These are phyloP conservation scores for Aspergillus hiratsukae DNA, from an alignment of 2,329 filamentous ascomycete species.

Conservation along the genomic window DNA sequence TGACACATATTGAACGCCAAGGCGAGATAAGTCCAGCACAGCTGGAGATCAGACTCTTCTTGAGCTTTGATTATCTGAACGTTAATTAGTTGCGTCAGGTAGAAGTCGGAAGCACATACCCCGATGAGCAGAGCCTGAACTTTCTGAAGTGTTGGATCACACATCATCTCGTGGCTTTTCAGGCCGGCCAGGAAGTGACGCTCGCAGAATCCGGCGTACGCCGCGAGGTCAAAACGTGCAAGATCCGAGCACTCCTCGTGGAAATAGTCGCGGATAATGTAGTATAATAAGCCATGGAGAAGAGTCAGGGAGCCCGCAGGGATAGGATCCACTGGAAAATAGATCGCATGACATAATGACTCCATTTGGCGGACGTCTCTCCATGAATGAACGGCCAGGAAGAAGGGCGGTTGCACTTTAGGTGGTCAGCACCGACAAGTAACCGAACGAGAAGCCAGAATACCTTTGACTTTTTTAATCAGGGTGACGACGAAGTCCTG, in stretches of 20 bases:
- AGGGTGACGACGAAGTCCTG: conserved; percentile 17
- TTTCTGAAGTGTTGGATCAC: conserved; percentile 20
- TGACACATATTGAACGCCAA: conserved; percentile 23
- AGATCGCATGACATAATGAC: conserved; percentile 19
- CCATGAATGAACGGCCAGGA: conserved; percentile 23
- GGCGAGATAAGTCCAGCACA: conserved; percentile 22
- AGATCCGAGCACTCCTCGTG: conserved; percentile 17
- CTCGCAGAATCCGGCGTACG: conserved; percentile 14
- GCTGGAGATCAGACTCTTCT: conserved; percentile 23
- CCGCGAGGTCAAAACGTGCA: conserved; percentile 10
- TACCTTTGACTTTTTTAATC: conserved; percentile 19
- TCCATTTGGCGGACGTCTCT: conserved; percentile 17
- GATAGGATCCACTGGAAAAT: conserved; percentile 19
- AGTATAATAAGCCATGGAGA: conserved; percentile 21
- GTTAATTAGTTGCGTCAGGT: background rate
- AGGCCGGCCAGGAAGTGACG: conserved; percentile 12
- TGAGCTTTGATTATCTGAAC: conserved; percentile 21
- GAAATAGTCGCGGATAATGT: conserved; percentile 22
- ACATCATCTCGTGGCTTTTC: conserved; percentile 16
- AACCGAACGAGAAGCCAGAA: background rate
- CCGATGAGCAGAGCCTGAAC: conserved; percentile 19
- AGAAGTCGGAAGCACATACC: conserved; percentile 3
- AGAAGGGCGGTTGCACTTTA: conserved; percentile 22
- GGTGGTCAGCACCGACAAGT: background rate
- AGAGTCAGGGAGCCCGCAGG: conserved; percentile 18